Base-by-base conservation (phyloP, 2,329 filamentous ascomycete genomes). In the Aaosphaeria pasadenensis region DNA sequence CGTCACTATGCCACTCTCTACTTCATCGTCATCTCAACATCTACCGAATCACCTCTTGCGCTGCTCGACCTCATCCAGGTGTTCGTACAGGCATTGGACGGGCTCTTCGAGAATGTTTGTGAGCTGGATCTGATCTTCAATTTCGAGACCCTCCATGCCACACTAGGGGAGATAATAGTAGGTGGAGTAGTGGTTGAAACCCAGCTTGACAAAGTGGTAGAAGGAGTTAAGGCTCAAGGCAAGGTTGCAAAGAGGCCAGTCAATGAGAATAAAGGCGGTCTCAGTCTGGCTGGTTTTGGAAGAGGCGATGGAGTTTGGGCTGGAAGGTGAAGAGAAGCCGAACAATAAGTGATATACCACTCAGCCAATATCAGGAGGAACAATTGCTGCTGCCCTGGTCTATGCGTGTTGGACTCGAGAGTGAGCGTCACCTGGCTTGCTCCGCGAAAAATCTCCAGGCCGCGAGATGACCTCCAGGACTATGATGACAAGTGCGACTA, bases 101-200 rank as follows among this genome's bases (percentile, higher is more conserved):
- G 90, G 55, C 79, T 99, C 38, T 99, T 99, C 67, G 94, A 97
- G 74, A 96, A 99, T 69, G 94, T 99, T 7, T 99, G 94, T 79
- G 94, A 99, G 76, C 78, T 99, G 47, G 91, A 99, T 71, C 80
- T 99, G 59, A 99, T 99, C 70, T 99, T 99, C 77, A 97, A 97
- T 69, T 99, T 96, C 62, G 94, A 99, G 79, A 95, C 91, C 11
- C 78, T 99, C 62, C 94, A 99, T 76, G 88, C 92, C 6, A 85
- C 91, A 11, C 76, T 97, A 7, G 86, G 85, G 49, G 92, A 97
- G 77, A 95, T 97, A 89, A 88, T 97, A 48, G 89, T 96, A 11
- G 92, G 92, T 11, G 92, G 92, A 1, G 90, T 96, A 11, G 92
- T 97, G 11, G 85, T 97, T 28, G 92, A 97, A 75, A 96, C 92